These are phyloP conservation scores for Monosporascus sp. DNA, from an alignment of 2,329 filamentous ascomycete genomes.

Conservation along the genomic window DNA sequence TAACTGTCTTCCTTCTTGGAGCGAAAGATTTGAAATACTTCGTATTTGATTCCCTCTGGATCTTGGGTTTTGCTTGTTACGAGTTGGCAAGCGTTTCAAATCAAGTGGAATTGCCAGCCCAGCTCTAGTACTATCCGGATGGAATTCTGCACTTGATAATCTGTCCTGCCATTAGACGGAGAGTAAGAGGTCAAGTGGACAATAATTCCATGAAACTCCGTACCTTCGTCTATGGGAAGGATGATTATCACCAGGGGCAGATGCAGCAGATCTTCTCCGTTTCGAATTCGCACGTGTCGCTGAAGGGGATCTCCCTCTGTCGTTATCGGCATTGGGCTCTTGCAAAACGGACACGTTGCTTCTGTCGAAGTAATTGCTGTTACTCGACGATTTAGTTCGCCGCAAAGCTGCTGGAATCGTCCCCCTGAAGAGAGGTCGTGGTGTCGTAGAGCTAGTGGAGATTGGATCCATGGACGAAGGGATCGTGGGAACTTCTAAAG, in stretches of 20 bases:
- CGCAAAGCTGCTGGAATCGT: not conserved
- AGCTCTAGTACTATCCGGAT: too few relatives aligned
- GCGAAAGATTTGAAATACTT: too few relatives aligned
- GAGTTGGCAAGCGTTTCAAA: too few relatives aligned
- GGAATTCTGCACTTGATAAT: too few relatives aligned
- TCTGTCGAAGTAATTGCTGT: not conserved
- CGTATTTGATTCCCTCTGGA: too few relatives aligned
- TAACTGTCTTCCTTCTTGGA: not conserved
- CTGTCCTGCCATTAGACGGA: not conserved
- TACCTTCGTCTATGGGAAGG: conserved; percentile 4
- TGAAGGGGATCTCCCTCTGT: conserved; percentile 2
- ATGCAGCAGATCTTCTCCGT: conserved; percentile 9
- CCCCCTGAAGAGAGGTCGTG: not conserved
- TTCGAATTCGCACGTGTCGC: conserved; percentile 7
- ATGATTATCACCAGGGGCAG: conserved; percentile 6
- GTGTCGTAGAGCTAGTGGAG: not conserved
- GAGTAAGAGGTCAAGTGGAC: too few relatives aligned
- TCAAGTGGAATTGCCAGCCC: too few relatives aligned
- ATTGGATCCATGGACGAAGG: conserved; percentile 5
- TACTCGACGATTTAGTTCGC: conserved; percentile 3
- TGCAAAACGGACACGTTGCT: too few relatives aligned
- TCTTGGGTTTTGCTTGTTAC: too few relatives aligned
- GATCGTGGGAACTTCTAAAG: not conserved
- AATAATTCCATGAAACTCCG: not conserved
- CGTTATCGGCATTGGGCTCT: not conserved